phyloP scores from a whole-genome alignment of 371 early-diverging fungal species.

The Mucor indicus region DNA sequence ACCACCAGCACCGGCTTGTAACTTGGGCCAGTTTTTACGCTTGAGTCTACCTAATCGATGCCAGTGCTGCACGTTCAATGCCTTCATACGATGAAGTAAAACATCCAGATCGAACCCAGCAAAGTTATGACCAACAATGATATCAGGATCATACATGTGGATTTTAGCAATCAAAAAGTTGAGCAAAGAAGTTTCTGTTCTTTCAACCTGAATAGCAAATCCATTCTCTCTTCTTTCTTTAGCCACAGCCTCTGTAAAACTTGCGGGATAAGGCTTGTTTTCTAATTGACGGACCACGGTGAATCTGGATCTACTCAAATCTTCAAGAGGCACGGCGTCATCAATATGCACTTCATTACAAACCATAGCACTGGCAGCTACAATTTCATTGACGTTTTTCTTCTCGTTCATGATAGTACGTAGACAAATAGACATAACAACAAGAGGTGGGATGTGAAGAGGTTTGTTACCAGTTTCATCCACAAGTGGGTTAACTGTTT shows the following conservation, averaged over 20 bases:
- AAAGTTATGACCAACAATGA: conserved; percentile 96
- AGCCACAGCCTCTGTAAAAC: conserved; percentile 49
- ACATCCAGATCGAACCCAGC: conserved; percentile 94
- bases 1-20: conserved; percentile 82
- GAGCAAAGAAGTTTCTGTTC: conserved; percentile 64
- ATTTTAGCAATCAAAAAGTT: conserved; percentile 73
- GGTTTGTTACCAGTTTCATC: conserved; percentile 48
- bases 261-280: conserved; percentile 59
- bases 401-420: conserved; percentile 80
- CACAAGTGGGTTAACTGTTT: conserved; percentile 56
- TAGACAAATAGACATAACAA: conserved; percentile 80
- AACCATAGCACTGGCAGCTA: conserved; percentile 45
- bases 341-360: conserved; percentile 56
- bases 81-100: conserved; percentile 92
- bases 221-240: conserved; percentile 26
- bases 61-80: conserved; percentile 61
- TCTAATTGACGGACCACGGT: conserved; percentile 69
- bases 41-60: conserved; percentile 78
- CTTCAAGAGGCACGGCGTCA: conserved; percentile 42
- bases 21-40: conserved; percentile 77
- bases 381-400: conserved; percentile 86
- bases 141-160: conserved; percentile 84
- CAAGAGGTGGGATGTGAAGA: conserved; percentile 70
- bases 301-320: conserved; percentile 49
- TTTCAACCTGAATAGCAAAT: conserved; percentile 43